phyloP scores from a whole-genome alignment of 1,139 yeast genomes.

The Kodamaea arcana region DNA sequence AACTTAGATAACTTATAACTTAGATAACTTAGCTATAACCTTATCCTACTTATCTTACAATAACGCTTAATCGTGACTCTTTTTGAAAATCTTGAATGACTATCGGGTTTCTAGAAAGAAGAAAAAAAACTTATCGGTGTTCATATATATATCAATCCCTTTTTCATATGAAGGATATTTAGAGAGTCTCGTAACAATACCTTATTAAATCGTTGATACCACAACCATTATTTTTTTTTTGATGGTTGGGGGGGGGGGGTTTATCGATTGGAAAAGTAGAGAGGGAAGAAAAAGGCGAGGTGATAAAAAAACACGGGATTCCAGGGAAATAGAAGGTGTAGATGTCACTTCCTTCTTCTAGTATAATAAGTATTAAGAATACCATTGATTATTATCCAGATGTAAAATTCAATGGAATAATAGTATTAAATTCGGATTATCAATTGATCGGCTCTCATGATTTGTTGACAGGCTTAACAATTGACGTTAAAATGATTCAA shows the following conservation, averaged over 20 bases:
- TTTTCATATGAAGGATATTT: not conserved
- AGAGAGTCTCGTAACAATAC: constrained; percentile 1
- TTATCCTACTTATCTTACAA: too few species aligned
- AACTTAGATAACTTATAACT: too few species aligned
- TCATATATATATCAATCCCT: not conserved
- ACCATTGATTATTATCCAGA: constrained; percentile 4
- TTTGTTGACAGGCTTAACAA: constrained; percentile 1
- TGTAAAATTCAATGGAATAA: constrained; percentile 4
- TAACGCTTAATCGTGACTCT: too few species aligned
- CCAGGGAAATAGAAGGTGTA: too few species aligned
- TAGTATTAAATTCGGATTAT: constrained; percentile 3
- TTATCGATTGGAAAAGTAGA: not conserved
- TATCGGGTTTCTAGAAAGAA: not conserved
- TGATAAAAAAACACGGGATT: not conserved
- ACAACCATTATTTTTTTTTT: constrained; percentile 1
- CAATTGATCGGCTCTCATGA: constrained; percentile 4
- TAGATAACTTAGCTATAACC: too few species aligned
- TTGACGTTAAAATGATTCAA: not conserved
- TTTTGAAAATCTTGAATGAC: too few species aligned
- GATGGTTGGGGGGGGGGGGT: too few species aligned
- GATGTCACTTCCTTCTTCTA: constrained; percentile 1
- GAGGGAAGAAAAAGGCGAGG: not conserved
- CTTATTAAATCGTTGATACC: not conserved
- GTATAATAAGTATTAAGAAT: constrained; percentile 1
- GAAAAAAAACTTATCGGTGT: not conserved